Base-by-base conservation (phyloP, 2,329 filamentous ascomycete species). In the Capronia americana region DNA sequence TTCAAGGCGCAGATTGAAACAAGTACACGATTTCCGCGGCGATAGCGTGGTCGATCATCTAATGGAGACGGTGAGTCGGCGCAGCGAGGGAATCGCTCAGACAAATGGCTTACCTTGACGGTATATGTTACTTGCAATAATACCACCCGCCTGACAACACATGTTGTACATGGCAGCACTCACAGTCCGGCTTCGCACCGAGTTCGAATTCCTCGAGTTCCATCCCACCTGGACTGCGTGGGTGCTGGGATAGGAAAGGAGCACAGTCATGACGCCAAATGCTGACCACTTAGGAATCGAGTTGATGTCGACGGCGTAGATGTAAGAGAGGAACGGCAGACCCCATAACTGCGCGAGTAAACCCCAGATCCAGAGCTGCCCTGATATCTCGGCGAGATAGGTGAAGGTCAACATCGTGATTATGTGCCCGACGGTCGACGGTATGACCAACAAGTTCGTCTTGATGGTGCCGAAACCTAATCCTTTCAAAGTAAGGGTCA, bases 381-480 rank as follows among this genome's bases (percentile, higher is more conserved):
- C 79, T n/a, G 81, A 65, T 32, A 76, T 61, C 65, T 79, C 73
- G 3, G 76, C 71, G 1, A 72, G 53, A 32, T 77, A 78, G 3
- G 76, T 76, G 8, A 78, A 55, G 8, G 87, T 85, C 1, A 90
- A 81, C 60, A 90, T 79, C 46, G 85, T 86, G 61, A 86, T 67
- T 64, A 88, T 86, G 72, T 86, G 86, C 0, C 87, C 75, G 0
- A 80, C 80, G 8, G 83, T 83, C 0, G 84, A 82, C 0, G 86
- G 86, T 8, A 89, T 87, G 0, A 86, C 86, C 23, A 90, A 81
- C 65, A 91, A 78, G 70, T 89, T 90, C 23, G 73, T 56, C 70
- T 68, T 64, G 57, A 65, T 76, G 2, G 73, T 73, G 61, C 63
- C 67, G 61, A 75, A 75, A 8, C 81, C 82, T 32, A 84, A 74